Base-by-base conservation (phyloP, 768 basidiomycete genomes). In the Podaxis sp. region DNA sequence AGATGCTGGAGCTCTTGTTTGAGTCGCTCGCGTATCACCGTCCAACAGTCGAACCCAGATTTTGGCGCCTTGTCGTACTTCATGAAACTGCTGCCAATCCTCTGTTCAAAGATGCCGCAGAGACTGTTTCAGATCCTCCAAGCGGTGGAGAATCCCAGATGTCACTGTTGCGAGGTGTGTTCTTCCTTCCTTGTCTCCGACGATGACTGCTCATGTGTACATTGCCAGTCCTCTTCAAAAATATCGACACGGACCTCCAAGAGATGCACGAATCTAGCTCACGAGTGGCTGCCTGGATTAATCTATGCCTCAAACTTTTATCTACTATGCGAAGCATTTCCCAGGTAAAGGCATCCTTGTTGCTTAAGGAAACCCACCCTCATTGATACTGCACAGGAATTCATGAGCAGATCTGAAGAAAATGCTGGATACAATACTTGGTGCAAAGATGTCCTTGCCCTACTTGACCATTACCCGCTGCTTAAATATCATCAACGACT, bases 231-330 rank as follows among this genome's bases (percentile, higher is more conserved):
- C 6, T 63, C 36, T 63, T 63, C 46, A 39, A 17, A 30, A 63
- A 63, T 17, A 49, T 63, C 36, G 61, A 63, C 22, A 44, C 55
- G 3, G 26, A 12, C 22, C 61, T 63, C 30, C 44, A 48, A 48
- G 52, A 62, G 30, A 36, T 39, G 24, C 38, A 36, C 2, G 48
- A 57, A 5, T 38, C 54, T 3, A 39, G 33, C 9, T 19, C 46
- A n/a, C 48, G 51, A 11, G 44, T 17, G 12, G 12, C 33, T n/a
- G 17, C 38, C 30, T 39, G 36, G 33, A 30, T 63, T 11, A 55
- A 63, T 17, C 52, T 63, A 1, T 56, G 54, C 9, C 55, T 63
- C 54, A 63, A 63, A n/a, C 51, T 63, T 49, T 30, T 63, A 9
- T 63, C 61, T 11, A 30, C 36, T 8, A 26, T 63, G 12, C 61